These are phyloP conservation scores for Selenicereus undatus DNA, from an alignment of 148 eudicot species.

Conservation along the genomic window DNA sequence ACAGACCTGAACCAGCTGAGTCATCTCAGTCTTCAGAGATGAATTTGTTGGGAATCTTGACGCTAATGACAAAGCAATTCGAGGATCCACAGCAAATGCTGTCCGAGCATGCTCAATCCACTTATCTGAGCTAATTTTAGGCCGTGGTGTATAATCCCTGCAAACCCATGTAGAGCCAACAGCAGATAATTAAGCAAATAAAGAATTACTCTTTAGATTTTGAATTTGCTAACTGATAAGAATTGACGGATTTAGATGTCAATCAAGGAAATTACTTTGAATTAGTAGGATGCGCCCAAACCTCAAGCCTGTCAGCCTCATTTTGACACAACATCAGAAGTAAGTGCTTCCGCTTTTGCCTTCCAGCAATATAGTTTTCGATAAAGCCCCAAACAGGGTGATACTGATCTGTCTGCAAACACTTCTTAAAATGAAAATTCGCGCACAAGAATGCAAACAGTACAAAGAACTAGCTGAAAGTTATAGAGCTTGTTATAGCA, in stretches of 20 bases:
- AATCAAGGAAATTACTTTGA: constrained; percentile 50
- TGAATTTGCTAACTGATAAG: neutral
- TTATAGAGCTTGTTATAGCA: neutral
- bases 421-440: constrained; percentile 14
- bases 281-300: constrained; percentile 92
- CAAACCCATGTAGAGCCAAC: constrained; percentile 13
- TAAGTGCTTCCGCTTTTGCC: constrained; percentile 88
- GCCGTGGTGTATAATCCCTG: constrained; percentile 70
- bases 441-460: neutral
- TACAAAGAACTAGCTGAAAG: constrained; percentile 3
- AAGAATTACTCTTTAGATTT: neutral
- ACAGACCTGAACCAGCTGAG: constrained; percentile 83
- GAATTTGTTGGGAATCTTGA: constrained; percentile 87
- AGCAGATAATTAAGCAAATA: constrained; percentile 9
- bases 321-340: constrained; percentile 92
- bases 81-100: constrained; percentile 94
- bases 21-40: constrained; percentile 73
- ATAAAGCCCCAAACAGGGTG: constrained; percentile 96
- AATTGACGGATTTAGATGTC: neutral
- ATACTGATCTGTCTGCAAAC: constrained; percentile 58
- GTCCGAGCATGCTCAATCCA: constrained; percentile 92
- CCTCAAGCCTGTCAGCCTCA: constrained; percentile 96
- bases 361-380: constrained; percentile 64
- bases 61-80: constrained; percentile 73
- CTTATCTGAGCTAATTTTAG: constrained; percentile 80